phyloP scores from a whole-genome alignment of 2,329 filamentous ascomycete species.

The Chaetomium sp. region DNA sequence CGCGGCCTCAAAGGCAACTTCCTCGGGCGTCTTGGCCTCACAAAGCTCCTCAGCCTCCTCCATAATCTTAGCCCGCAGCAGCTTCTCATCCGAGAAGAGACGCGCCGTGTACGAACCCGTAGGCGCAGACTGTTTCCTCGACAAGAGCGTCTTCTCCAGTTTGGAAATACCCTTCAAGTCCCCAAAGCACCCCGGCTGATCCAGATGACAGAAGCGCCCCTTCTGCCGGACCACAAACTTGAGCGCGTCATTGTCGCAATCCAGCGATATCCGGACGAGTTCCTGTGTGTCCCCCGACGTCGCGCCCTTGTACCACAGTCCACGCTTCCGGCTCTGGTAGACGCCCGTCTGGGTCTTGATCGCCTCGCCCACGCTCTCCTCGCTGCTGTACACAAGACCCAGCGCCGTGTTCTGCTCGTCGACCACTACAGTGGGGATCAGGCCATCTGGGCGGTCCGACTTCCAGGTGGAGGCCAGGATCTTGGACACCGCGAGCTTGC shows the following conservation, averaged over 20 bases:
- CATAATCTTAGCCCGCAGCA: constrained; percentile 93
- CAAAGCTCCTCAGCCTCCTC: constrained; percentile 96
- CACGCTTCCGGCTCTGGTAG: constrained; percentile 92
- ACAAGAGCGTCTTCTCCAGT: constrained; percentile 79
- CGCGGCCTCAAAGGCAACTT: constrained; percentile 89
- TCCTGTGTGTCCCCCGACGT: constrained; percentile 92
- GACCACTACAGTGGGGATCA: constrained; percentile 85
- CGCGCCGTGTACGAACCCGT: constrained; percentile 88
- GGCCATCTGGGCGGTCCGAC: constrained; percentile 74
- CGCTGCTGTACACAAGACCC: constrained; percentile 89
- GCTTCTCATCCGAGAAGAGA: constrained; percentile 84
- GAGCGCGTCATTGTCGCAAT: constrained; percentile 91
- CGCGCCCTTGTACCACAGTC: constrained; percentile 93
- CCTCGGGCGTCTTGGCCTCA: constrained; percentile 71
- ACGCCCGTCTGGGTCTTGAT: constrained; percentile 72
- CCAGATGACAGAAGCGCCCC: constrained; percentile 89
- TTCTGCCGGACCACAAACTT: constrained; percentile 86
- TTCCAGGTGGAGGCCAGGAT: constrained; percentile 69
- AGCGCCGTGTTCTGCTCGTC: constrained; percentile 80
- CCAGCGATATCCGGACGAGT: constrained; percentile 73
- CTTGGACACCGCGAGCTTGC: constrained; percentile 59
- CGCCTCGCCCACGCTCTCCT: constrained; percentile 82
- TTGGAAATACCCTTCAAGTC: constrained; percentile 72
- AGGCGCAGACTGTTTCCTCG: constrained; percentile 75
- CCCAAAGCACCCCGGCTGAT: constrained; percentile 89